Percentiles rank a stretch among this genome's conserved stretches.
phyloP scores from a whole-genome alignment of 345 rosid genomes.

The Bruguiera gymnorhiza region DNA sequence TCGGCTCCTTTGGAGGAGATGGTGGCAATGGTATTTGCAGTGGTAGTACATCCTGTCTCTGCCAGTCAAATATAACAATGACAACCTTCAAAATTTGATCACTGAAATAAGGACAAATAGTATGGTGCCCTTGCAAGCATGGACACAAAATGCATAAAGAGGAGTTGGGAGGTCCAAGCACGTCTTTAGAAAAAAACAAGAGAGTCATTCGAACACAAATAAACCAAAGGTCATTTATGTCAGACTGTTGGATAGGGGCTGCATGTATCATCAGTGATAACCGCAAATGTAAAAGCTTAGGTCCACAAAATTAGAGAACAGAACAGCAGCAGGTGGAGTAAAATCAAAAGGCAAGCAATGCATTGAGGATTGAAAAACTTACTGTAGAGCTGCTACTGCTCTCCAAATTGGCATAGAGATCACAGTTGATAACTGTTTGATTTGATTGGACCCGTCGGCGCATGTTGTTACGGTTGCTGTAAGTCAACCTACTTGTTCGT shows the following conservation, averaged over 20 bases:
- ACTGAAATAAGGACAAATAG: background rate
- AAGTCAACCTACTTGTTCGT: constrained; percentile 24
- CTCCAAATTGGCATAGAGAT: constrained; percentile 51
- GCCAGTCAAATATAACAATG: background rate
- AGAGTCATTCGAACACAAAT: too few relatives aligned
- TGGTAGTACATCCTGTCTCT: background rate
- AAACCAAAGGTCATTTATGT: too few relatives aligned
- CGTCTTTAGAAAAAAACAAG: too few relatives aligned
- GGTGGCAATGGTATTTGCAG: background rate
- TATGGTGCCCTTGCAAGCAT: too few relatives aligned
- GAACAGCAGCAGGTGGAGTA: background rate
- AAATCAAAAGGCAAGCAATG: background rate
- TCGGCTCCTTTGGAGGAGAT: background rate
- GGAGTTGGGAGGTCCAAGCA: too few relatives aligned
- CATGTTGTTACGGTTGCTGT: constrained; percentile 29
- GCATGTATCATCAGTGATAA: too few relatives aligned
- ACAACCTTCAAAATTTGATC: background rate
- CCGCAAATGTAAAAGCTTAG: background rate
- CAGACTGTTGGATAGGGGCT: too few relatives aligned
- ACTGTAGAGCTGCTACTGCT: constrained; percentile 38
- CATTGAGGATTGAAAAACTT: constrained; percentile 17
- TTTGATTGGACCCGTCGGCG: constrained; percentile 41
- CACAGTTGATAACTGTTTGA: constrained; percentile 34
- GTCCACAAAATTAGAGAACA: background rate
- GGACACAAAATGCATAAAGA: too few relatives aligned